Conservation (phyloP, 2,329 filamentous ascomycete genomes). For the Lachnellula occidentalis region DNA sequence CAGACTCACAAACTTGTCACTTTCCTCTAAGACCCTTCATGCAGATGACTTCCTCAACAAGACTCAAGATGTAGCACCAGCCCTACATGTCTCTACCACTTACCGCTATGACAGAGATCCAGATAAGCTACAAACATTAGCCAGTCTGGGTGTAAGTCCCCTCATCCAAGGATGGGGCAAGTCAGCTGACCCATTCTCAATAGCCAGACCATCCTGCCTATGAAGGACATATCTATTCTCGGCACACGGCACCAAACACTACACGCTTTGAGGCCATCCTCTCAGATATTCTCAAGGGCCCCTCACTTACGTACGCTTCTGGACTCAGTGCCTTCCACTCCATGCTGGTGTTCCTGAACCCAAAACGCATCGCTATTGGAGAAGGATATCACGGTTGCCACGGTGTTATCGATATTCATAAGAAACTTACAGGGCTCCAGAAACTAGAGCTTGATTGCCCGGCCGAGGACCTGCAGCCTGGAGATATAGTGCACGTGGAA, state of each 20-base stretch:
- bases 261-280: constrained; percentile 83
- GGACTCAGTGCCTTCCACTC: constrained; percentile 88
- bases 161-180: constrained; percentile 6
- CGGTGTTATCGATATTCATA: constrained; percentile 69
- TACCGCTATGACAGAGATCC: constrained; percentile 77
- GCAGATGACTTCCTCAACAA: constrained; percentile 73
- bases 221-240: constrained; percentile 77
- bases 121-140: constrained; percentile 49
- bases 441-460: constrained; percentile 67
- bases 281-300: constrained; percentile 63
- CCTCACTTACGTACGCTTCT: constrained; percentile 71
- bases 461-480: constrained; percentile 59
- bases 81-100: constrained; percentile 86
- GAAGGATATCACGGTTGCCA: constrained; percentile 92
- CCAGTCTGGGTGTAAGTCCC: constrained; percentile 50
- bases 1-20: constrained; percentile 36
- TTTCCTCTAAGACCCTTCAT: constrained; percentile 72
- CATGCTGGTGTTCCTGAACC: constrained; percentile 76
- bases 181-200: constrained; percentile 20
- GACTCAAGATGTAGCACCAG: constrained; percentile 76
- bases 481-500: constrained; percentile 87
- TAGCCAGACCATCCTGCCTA: constrained; percentile 44
- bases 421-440: constrained; percentile 69
- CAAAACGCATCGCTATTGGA: constrained; percentile 74
- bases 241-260: constrained; percentile 70